Percentiles rank a stretch among this genome's conserved stretches.
phyloP scores from a whole-genome alignment of 1,284 basidiomycete genomes.

The Melampsora occidentalis region DNA sequence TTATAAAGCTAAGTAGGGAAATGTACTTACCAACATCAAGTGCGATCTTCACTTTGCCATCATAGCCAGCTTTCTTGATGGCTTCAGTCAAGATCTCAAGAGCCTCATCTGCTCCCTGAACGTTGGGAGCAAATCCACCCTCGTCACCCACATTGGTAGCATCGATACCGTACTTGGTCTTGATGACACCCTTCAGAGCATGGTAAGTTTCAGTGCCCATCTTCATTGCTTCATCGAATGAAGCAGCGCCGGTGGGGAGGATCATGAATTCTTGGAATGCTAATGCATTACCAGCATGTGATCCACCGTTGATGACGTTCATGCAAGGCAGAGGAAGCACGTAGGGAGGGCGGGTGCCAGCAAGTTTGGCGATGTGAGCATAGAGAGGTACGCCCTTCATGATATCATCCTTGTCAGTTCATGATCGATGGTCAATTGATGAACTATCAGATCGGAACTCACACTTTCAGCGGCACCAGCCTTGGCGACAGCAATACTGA shows the following conservation, averaged over 20 bases:
- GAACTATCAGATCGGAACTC: background rate
- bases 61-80: slow-evolving; percentile 96
- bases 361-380: slow-evolving; percentile 91
- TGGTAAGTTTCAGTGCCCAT: slow-evolving; percentile 98
- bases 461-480: slow-evolving; percentile 87
- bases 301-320: slow-evolving; percentile 99
- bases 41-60: slow-evolving; percentile 97
- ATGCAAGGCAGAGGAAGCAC: slow-evolving; percentile 86
- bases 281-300: slow-evolving; percentile 98
- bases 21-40: slow-evolving; percentile 68
- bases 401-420: background rate
- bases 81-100: slow-evolving; percentile 93
- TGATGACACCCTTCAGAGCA: slow-evolving; percentile 98
- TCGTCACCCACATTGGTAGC: slow-evolving; percentile 99
- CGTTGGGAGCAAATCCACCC: slow-evolving; percentile 99
- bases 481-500: slow-evolving; percentile 92
- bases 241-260: slow-evolving; percentile 83
- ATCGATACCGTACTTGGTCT: slow-evolving; percentile 98
- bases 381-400: slow-evolving; percentile 79
- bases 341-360: slow-evolving; percentile 89
- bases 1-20: background rate
- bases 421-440: background rate
- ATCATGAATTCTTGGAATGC: slow-evolving; percentile 99
- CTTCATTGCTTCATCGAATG: slow-evolving; percentile 96
- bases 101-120: slow-evolving; percentile 92